Conservation (phyloP, 2,329 filamentous ascomycete species). For the Akanthomyces dipterigenus region DNA sequence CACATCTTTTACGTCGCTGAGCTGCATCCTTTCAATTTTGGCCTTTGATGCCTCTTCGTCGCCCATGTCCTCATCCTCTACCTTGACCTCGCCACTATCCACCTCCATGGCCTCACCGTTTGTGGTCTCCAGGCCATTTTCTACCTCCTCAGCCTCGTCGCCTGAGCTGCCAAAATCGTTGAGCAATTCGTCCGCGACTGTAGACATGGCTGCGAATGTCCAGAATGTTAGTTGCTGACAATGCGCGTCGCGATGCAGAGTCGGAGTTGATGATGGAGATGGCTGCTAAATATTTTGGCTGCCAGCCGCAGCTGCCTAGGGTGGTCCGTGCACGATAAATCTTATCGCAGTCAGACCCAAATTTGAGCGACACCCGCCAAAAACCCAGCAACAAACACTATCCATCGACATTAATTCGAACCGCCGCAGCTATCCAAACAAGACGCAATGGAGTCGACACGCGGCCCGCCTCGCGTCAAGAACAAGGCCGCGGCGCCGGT, state of each 20-base stretch:
- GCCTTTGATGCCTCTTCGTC: slow-evolving; percentile 66
- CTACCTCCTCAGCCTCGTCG: slow-evolving; percentile 63
- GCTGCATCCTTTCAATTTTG: slow-evolving; percentile 76
- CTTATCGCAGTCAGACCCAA: slow-evolving; percentile 8
- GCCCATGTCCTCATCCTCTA: slow-evolving; percentile 50
- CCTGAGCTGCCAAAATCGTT: slow-evolving; percentile 63
- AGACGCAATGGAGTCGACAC: slow-evolving; percentile 72
- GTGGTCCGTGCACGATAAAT: slow-evolving; percentile 12
- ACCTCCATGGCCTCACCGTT: slow-evolving; percentile 46
- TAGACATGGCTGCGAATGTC: slow-evolving; percentile 58
- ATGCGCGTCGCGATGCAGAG: slow-evolving; percentile 3
- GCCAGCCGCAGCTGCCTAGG: slow-evolving; percentile 2
- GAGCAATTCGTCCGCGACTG: slow-evolving; percentile 83
- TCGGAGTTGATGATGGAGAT: not conserved
- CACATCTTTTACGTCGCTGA: slow-evolving; percentile 68
- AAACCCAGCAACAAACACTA: not conserved
- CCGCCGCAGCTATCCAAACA: not conserved
- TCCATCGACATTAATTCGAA: slow-evolving; percentile 2
- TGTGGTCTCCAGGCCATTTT: slow-evolving; percentile 37
- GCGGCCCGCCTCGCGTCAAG: slow-evolving; percentile 92
- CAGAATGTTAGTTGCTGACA: not conserved
- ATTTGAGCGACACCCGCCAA: not conserved
- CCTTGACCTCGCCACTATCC: slow-evolving; percentile 39
- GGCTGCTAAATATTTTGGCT: slow-evolving; percentile 10
- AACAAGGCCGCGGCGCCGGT: slow-evolving; percentile 92